These are phyloP conservation scores for Aspergillus baeticus DNA, from an alignment of 495 filamentous ascomycete species.

Conservation along the genomic window DNA sequence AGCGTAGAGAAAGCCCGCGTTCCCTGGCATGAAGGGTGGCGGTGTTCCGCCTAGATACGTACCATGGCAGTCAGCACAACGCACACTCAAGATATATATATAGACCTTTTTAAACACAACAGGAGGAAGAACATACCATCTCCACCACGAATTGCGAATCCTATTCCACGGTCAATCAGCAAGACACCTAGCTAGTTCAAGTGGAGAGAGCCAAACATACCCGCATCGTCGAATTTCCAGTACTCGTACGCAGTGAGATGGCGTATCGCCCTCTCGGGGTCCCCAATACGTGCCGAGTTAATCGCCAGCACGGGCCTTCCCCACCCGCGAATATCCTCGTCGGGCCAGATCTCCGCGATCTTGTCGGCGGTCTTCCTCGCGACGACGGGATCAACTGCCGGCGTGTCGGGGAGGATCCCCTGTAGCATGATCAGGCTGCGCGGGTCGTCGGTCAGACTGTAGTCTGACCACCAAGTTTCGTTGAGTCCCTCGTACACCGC, in stretches of 20 bases:
- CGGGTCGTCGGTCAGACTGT: constrained; percentile 10
- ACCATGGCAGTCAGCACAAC: background rate
- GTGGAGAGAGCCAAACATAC: background rate
- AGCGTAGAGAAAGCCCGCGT: constrained; percentile 16
- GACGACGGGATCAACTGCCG: constrained; percentile 7
- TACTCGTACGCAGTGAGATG: constrained; percentile 18
- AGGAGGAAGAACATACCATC: background rate
- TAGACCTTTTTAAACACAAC: background rate
- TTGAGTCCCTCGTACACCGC: constrained; percentile 17
- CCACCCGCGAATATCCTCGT: constrained; percentile 15
- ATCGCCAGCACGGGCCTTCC: constrained; percentile 16
- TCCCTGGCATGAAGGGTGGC: constrained; percentile 20
- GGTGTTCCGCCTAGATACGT: constrained; percentile 18
- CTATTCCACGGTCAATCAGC: background rate
- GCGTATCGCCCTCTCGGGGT: constrained; percentile 11
- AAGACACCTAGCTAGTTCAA: background rate
- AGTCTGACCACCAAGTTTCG: constrained; percentile 15
- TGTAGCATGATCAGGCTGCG: constrained; percentile 20
- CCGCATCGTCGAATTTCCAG: constrained; percentile 21
- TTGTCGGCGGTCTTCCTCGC: constrained; percentile 15
- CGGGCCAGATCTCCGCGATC: constrained; percentile 12
- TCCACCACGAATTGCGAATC: constrained; percentile 16
- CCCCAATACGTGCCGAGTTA: constrained; percentile 16
- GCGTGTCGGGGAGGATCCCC: constrained; percentile 17
- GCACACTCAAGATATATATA: background rate